phyloP scores from a whole-genome alignment of 2,329 filamentous ascomycete genomes.

The Aureobasidium sp. region DNA sequence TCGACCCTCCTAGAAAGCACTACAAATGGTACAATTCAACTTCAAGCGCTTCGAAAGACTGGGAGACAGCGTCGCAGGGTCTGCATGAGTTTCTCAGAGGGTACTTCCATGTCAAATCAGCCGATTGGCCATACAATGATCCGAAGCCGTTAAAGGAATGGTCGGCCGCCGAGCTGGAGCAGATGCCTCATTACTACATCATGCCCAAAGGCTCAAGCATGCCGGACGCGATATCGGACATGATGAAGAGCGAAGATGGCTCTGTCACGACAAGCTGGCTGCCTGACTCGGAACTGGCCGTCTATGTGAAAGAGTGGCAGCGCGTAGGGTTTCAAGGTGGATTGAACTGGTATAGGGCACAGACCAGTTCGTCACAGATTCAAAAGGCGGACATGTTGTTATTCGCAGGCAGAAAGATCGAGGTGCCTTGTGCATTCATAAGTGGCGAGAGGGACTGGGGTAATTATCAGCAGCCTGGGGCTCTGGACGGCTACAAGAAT shows the following conservation, averaged over 20 bases:
- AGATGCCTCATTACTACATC: slow-evolving; percentile 62
- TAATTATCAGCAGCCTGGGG: slow-evolving; percentile 59
- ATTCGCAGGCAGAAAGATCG: slow-evolving; percentile 54
- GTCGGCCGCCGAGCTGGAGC: slow-evolving; percentile 49
- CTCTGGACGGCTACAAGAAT: slow-evolving; percentile 49
- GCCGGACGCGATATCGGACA: slow-evolving; percentile 48
- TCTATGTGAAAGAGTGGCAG: slow-evolving; percentile 55
- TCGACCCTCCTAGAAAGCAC: slow-evolving; percentile 55
- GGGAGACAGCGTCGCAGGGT: slow-evolving; percentile 44
- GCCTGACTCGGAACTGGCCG: slow-evolving; percentile 47
- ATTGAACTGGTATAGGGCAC: slow-evolving; percentile 60
- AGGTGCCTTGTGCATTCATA: slow-evolving; percentile 56
- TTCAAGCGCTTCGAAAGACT: slow-evolving; percentile 39
- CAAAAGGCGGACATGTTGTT: slow-evolving; percentile 48
- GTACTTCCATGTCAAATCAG: slow-evolving; percentile 63
- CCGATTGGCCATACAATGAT: slow-evolving; percentile 44
- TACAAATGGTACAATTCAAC: slow-evolving; percentile 63
- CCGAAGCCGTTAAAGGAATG: slow-evolving; percentile 49
- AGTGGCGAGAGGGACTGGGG: slow-evolving; percentile 59
- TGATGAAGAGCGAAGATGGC: slow-evolving; percentile 49
- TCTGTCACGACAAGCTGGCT: slow-evolving; percentile 48
- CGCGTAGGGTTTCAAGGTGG: slow-evolving; percentile 59
- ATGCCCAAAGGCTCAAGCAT: slow-evolving; percentile 54
- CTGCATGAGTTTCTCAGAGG: slow-evolving; percentile 56
- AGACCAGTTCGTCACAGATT: slow-evolving; percentile 38